A percentile compares a stretch with the other conserved stretches of the same genome.
Conservation (phyloP, 163 green algal species). For the Scenedesmus sp. region DNA sequence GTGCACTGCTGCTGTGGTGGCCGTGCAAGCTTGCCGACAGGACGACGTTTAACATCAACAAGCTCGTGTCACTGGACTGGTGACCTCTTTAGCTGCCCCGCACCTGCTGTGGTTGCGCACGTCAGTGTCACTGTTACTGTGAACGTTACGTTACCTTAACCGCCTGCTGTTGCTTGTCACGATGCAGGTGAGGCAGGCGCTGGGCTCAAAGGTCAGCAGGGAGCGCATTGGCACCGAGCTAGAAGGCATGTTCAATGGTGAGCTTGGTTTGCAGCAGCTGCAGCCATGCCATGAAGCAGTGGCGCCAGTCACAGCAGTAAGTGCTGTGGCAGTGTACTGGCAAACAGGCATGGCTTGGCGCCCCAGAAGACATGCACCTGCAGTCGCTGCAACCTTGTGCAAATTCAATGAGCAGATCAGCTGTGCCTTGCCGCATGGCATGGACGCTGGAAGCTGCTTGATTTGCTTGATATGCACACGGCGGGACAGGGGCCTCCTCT, state of each 20-base stretch:
- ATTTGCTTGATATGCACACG: too few species aligned
- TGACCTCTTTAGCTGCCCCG: background rate
- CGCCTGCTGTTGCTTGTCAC: background rate
- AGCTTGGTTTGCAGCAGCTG: background rate
- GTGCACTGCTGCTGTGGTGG: background rate
- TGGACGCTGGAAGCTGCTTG: too few species aligned
- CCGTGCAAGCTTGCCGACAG: background rate
- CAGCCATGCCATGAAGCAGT: background rate
- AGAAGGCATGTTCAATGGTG: constrained; percentile 88
- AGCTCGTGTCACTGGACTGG: background rate
- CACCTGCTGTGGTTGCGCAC: background rate
- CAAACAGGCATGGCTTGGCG: too few species aligned
- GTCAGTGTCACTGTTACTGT: background rate
- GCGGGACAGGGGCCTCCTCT: too few species aligned
- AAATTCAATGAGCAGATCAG: too few species aligned
- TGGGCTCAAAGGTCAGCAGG: constrained; percentile 84
- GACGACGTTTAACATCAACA: background rate
- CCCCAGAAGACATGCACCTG: too few species aligned
- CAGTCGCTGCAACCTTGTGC: too few species aligned
- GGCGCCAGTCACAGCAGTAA: background rate
- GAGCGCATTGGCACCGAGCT: constrained; percentile 88
- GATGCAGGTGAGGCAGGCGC: constrained; percentile 76
- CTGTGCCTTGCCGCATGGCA: too few species aligned
- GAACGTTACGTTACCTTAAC: background rate
- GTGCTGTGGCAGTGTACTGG: background rate